Base-by-base conservation (phyloP, 768 basidiomycete genomes). In the Pleurotus cornucopiae region DNA sequence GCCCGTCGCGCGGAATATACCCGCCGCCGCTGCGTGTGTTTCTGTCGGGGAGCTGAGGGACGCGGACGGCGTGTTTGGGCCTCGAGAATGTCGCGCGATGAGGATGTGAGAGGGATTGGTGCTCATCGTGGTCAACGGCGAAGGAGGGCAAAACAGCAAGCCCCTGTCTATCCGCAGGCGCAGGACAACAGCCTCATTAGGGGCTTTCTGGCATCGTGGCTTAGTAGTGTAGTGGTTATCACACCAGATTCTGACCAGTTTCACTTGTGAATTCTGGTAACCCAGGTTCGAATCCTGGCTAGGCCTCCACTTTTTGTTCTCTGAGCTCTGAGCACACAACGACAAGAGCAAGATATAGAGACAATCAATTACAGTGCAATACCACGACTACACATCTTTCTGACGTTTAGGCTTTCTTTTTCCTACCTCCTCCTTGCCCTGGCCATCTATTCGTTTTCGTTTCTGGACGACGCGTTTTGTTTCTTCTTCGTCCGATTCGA, bases 81-180 rank as follows among this genome's bases (percentile, higher is more conserved):
- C 87, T 40, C 91, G 78, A 14, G 91, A 91, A 61, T 89, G 88
- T 63, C 91, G 85, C 6, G 91, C 91, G 60, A 94, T 93, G 66
- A 94, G 87, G 60, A 92, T 89, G 66, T 92, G 90, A 6, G 91
- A 86, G 1, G 91, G 91, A 66, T 93, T 89, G 46, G 85, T 88
- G 58, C 80, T 76, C 81, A 85, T 84, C 39, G 49, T 58, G 62
- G 51, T 55, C 30, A 34, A 18, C 20, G 25, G 45, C 25, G 21
- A 26, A 16, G 47, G 13, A n/a, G 56, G 5, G 21, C 13, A 41
- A 26, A 2, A 18, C 7, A 30, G 30, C 7, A 11, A 11, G 30
- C 30, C 30, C 30, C 30, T 34, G 30, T 34, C 30, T 34, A 34
- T 9, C 3, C 1, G 4, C 9, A 11, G 7, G 30, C 7, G 2